Percentiles rank a stretch among this genome's conserved stretches.
These are phyloP conservation scores for Malus hybrid DNA, from an alignment of 331 rosid species.

Conservation along the genomic window DNA sequence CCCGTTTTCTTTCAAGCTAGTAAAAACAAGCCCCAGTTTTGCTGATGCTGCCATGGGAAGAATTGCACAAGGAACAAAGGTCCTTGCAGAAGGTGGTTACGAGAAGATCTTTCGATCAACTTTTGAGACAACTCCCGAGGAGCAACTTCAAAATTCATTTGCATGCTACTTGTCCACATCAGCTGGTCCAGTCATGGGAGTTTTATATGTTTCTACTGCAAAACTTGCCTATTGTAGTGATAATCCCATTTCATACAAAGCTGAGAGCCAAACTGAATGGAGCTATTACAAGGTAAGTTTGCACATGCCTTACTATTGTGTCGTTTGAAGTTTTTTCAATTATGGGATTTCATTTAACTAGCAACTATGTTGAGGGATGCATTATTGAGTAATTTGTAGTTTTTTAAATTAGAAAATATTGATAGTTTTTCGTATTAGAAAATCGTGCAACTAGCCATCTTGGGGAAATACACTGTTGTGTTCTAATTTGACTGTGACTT, in stretches of 20 bases:
- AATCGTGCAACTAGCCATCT: neutral
- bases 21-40: constrained; percentile 87
- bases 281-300: constrained; percentile 86
- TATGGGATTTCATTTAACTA: neutral
- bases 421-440: neutral
- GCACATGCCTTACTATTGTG: neutral
- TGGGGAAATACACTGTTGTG: neutral
- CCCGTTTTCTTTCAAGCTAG: constrained; percentile 23
- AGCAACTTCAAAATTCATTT: constrained; percentile 70
- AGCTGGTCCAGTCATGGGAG: constrained; percentile 92
- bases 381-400: neutral
- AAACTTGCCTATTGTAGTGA: constrained; percentile 90
- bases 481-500: neutral
- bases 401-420: neutral
- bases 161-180: constrained; percentile 93
- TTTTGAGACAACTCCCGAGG: constrained; percentile 70
- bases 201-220: constrained; percentile 58
- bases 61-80: constrained; percentile 95
- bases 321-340: neutral
- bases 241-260: constrained; percentile 70
- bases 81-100: constrained; percentile 89
- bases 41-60: constrained; percentile 93
- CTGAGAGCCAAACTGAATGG: constrained; percentile 60
- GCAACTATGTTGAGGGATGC: neutral
- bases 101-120: constrained; percentile 71